Evolutionary conservation across 2,329 filamentous ascomycete genomes (phyloP), one percentile per base, ranked within the genome.

Genomic region (Xylariales sp.): DNA sequence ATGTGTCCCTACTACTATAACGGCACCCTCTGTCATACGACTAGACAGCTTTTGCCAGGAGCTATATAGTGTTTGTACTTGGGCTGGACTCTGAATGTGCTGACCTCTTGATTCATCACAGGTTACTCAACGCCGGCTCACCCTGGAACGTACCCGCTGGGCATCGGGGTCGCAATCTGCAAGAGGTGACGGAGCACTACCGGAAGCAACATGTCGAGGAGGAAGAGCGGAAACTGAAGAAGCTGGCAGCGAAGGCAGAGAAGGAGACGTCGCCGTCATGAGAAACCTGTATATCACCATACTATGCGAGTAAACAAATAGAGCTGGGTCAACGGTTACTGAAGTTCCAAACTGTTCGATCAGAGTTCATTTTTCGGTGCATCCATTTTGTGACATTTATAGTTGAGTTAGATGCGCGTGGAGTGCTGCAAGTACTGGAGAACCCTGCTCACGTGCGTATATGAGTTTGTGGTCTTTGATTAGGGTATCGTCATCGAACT

Each of bases 171-270:
- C 58, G 65, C 49, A 76, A 76, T 58, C 59, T 81, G 34, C 74
- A 78, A 57, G 63, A 75, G 51, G 66, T 79, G 20, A 68, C 77
- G 12, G 74, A 72, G 56, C 77, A 80, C 62, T 80, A 76, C 64
- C 65, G 65, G 52, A 65, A 74, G 58, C 61, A 73, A 61, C 69
- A 79, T 50, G 53, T 71, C 41, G 69, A 70, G 44, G 73, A 76
- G 44, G 75, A 78, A 60, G 75, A 73, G 52, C 66, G 70, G 50
- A 80, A 80, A 62, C 64, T 63, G 27, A 64, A 66, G 57, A 74
- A 66, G 59, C 48, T 77, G 51, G 65, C 65, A 3, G 58, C 62
- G 45, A 66, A 66, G 38, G 33, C 41, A 40, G 29, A 21, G 33
- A 36, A 22, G 1, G 10, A 15, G 12, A 22, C 10, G 18, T 15